These are phyloP conservation scores for Salix exigua DNA, from an alignment of 345 rosid species.

Conservation along the genomic window DNA sequence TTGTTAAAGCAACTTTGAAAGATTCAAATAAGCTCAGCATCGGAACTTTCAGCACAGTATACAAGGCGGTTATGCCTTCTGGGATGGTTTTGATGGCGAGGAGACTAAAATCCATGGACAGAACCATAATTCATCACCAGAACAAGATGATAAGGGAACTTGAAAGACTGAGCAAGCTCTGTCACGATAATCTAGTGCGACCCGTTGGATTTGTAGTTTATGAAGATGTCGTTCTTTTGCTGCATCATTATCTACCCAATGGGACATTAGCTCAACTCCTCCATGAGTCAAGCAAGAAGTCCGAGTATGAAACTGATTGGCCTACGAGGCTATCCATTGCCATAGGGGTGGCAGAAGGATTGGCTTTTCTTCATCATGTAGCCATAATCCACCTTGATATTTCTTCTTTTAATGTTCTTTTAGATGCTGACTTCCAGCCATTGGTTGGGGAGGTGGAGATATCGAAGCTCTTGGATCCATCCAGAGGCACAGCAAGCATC, in stretches of 20 bases:
- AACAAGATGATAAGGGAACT: slow-evolving; percentile 95
- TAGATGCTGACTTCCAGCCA: slow-evolving; percentile 29
- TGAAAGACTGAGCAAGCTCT: slow-evolving; percentile 89
- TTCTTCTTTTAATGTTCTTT: slow-evolving; percentile 29
- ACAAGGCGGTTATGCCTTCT: slow-evolving; percentile 92
- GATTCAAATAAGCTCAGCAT: slow-evolving; percentile 74
- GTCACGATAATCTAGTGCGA: slow-evolving; percentile 73
- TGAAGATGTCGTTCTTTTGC: slow-evolving; percentile 87
- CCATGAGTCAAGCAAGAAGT: slow-evolving; percentile 61
- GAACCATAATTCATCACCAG: slow-evolving; percentile 78
- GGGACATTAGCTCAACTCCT: slow-evolving; percentile 80
- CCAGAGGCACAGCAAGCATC: slow-evolving; percentile 36
- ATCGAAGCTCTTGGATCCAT: slow-evolving; percentile 36
- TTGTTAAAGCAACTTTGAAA: slow-evolving; percentile 71
- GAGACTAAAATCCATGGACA: slow-evolving; percentile 83
- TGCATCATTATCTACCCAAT: slow-evolving; percentile 74
- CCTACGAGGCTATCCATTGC: slow-evolving; percentile 30
- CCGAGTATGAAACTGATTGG: slow-evolving; percentile 60
- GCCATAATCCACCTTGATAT: slow-evolving; percentile 35
- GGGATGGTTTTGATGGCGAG: slow-evolving; percentile 76
- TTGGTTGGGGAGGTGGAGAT: slow-evolving; percentile 34
- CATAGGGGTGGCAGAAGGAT: slow-evolving; percentile 31
- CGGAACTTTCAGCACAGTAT: slow-evolving; percentile 88
- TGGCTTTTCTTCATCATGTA: slow-evolving; percentile 31
- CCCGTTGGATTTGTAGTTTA: slow-evolving; percentile 88